Base-by-base conservation (phyloP, 2,329 filamentous ascomycete genomes). In the Cephalotrichum gorgonifer region DNA sequence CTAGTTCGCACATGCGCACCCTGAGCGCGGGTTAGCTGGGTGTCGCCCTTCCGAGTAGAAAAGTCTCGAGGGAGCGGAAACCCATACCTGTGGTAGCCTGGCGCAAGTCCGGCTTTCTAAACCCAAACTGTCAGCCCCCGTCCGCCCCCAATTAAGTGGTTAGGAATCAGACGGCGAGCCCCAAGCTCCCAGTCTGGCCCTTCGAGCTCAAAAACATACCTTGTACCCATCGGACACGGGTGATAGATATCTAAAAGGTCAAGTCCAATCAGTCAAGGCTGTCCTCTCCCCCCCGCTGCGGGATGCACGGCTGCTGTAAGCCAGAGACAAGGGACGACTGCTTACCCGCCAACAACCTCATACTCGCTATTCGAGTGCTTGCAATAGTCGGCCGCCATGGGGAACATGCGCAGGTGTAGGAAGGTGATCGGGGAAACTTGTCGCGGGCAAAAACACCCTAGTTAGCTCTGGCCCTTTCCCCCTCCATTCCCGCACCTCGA, bases 321-420 rank as follows among this genome's bases (percentile, higher is more conserved):
- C 15, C 22, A 15, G 20, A 44, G 30, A 27, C 54, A 91, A n/a
- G n/a, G n/a, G n/a, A n/a, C n/a, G n/a, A n/a, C n/a, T n/a, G n/a
- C 71, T 63, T 91, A 95, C 47, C 87, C 88, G 53, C 87, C 90
- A 42, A 95, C 75, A 30, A 96, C 80, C 64, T 96, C 89, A 62
- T 86, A 96, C 48, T 86, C 72, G 23, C 50, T 54, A 35, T 54
- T 54, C 22, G 50, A 51, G 49, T 54, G 51, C 26, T 83, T 81
- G 56, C 82, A 82, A 65, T 85, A 90, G 66, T 93, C 86, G 56
- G 81, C 78, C 1, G 86, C 86, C 81, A 94, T 88, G 60, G 88
- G 85, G 61, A 93, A 91, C 85, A 94, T 91, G 62, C 86, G 83
- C 54, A 93, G 70, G 62, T 91, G 86, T 26, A 89, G 74, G 59